These are phyloP conservation scores for Amniculicola lignicola DNA, from an alignment of 495 filamentous ascomycete species.

Conservation along the genomic window DNA sequence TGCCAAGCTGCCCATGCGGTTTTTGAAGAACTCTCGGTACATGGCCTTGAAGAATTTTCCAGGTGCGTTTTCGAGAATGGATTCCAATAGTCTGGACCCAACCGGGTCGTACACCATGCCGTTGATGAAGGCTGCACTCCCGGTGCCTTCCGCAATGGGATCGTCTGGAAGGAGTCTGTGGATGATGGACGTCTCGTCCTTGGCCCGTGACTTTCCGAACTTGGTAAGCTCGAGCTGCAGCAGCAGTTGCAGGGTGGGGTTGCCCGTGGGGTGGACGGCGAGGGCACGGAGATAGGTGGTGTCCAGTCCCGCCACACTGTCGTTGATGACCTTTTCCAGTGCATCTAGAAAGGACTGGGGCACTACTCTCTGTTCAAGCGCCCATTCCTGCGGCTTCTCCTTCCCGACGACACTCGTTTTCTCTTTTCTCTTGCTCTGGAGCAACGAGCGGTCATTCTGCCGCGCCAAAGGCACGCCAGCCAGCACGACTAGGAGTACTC, in stretches of 20 bases:
- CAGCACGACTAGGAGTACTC: slow-evolving; percentile 79
- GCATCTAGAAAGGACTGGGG: slow-evolving; percentile 74
- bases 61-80: slow-evolving; percentile 71
- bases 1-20: slow-evolving; percentile 69
- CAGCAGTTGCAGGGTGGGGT: slow-evolving; percentile 83
- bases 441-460: slow-evolving; percentile 51
- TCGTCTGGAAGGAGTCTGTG: slow-evolving; percentile 64
- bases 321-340: slow-evolving; percentile 71
- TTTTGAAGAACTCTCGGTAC: slow-evolving; percentile 69
- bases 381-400: slow-evolving; percentile 38
- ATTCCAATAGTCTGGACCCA: slow-evolving; percentile 85
- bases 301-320: slow-evolving; percentile 67
- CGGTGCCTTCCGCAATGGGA: slow-evolving; percentile 54
- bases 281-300: slow-evolving; percentile 71
- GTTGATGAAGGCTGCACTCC: slow-evolving; percentile 69
- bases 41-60: slow-evolving; percentile 86
- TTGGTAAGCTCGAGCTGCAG: slow-evolving; percentile 77
- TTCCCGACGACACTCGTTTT: slow-evolving; percentile 56
- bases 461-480: slow-evolving; percentile 74
- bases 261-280: slow-evolving; percentile 82
- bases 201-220: slow-evolving; percentile 60
- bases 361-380: slow-evolving; percentile 50
- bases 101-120: slow-evolving; percentile 83
- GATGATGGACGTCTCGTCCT: slow-evolving; percentile 59
- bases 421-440: slow-evolving; percentile 90